Conservation (phyloP, 306 rosid species). For the Fragaria ananassa region DNA sequence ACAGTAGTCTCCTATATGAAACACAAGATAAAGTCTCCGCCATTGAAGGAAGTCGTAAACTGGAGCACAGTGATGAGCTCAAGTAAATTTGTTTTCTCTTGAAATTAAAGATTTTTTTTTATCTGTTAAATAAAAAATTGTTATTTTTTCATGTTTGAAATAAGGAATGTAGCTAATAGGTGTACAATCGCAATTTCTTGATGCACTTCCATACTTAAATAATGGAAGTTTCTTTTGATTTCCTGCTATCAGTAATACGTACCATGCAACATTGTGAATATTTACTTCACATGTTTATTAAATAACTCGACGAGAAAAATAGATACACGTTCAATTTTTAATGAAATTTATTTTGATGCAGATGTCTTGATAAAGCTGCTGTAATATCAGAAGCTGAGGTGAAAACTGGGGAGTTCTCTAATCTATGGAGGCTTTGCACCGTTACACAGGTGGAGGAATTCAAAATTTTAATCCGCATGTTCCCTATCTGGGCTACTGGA, state of each 20-base stretch:
- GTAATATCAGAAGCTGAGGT: constrained; percentile 56
- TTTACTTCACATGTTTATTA: neutral
- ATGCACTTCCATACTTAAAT: neutral
- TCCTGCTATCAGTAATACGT: neutral
- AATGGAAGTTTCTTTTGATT: neutral
- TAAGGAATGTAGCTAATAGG: neutral
- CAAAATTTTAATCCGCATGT: constrained; percentile 90
- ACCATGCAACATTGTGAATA: neutral
- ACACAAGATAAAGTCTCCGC: constrained; percentile 72
- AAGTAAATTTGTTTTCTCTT: constrained; percentile 41
- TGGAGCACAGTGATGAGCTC: constrained; percentile 78
- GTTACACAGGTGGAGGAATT: constrained; percentile 96
- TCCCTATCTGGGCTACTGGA: constrained; percentile 92
- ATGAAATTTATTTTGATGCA: constrained; percentile 33
- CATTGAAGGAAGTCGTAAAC: constrained; percentile 90
- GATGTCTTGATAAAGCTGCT: constrained; percentile 92
- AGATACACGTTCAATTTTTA: neutral
- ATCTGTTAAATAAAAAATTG: neutral
- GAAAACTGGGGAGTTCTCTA: constrained; percentile 51
- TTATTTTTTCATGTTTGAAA: neutral
- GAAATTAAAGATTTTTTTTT: neutral
- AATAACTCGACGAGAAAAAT: neutral
- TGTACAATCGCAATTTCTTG: neutral
- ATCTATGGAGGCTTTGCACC: constrained; percentile 85
- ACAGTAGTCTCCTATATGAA: constrained; percentile 71